Percentiles rank a stretch among this genome's conserved stretches.
Conservation (phyloP, 306 rosid genomes). For the Chamaecrista fasciculata region DNA sequence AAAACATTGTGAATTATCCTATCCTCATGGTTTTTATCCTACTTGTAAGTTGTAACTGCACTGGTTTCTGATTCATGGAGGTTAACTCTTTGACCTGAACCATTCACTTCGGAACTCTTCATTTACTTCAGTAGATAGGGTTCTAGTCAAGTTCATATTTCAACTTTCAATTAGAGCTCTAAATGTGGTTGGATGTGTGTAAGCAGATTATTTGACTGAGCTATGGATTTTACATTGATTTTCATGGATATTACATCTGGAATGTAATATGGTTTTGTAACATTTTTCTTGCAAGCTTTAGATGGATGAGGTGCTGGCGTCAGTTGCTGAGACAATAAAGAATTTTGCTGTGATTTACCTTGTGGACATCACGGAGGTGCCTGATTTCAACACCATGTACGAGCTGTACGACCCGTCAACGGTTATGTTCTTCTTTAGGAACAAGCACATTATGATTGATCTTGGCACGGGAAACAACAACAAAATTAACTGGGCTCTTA, state of each 20-base stretch:
- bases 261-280: slow-evolving; percentile 4
- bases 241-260: no score
- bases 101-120: neutral
- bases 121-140: neutral
- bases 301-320: slow-evolving; percentile 95
- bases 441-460: slow-evolving; percentile 97
- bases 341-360: slow-evolving; percentile 92
- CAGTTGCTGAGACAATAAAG: slow-evolving; percentile 83
- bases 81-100: neutral
- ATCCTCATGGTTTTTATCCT: no score
- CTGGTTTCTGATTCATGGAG: neutral
- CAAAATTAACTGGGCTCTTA: slow-evolving; percentile 96
- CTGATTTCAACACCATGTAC: slow-evolving; percentile 97
- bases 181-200: neutral
- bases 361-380: slow-evolving; percentile 94
- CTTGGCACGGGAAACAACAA: slow-evolving; percentile 98
- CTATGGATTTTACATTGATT: no score
- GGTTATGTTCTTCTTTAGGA: slow-evolving; percentile 92
- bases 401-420: slow-evolving; percentile 91
- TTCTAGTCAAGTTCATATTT: neutral
- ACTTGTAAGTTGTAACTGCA: neutral
- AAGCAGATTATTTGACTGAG: no score
- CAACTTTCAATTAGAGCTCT: neutral
- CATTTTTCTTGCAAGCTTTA: slow-evolving; percentile 17
- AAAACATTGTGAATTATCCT: no score